Evolutionary conservation across 805 yeast genomes (phyloP), one percentile per base, ranked within the genome.

Genomic region (Alloascoidea hylecoeti): DNA sequence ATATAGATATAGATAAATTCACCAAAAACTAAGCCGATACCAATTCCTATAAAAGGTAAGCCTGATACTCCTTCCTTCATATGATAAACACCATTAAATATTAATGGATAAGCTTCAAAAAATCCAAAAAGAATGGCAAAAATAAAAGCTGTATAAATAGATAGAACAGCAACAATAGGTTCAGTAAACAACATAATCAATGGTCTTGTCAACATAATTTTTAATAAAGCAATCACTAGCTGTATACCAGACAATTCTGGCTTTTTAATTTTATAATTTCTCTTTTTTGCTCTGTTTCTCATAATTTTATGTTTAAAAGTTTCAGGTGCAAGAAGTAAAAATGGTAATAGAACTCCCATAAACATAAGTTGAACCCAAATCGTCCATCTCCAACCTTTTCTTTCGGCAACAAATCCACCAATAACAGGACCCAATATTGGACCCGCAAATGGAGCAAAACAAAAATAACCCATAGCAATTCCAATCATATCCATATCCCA

Each of bases 131-230:
- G 58, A 33, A 72, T 68, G 1, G 75, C 76, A 39, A 71, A 56
- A 4, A 66, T 64, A 18, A 73, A 50, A 2, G 77, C 73, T 5
- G 73, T 64, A 48, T 72, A 74, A 34, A 69, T 52, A 38, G 75
- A 66, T 3, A 47, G n/a, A n/a, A n/a, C n/a, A n/a, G n/a, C n/a
- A 5, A 82, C 88, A 46, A 81, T 81, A 39, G 92, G 92, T 47
- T 82, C 94, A 27, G 68, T 68, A 28, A 72, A 48, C 39, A 82
- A 63, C 86, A 82, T 77, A 48, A 73, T 68, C 36, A 75, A 35
- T 13, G 94, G 92, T 42, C 75, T n/a, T n/a, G n/a, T n/a, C n/a
- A n/a, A 57, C 3, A 79, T 70, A 17, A 69, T 60, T 2, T 63
- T 59, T 35, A 73, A 46, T 14, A 77, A 62, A 4, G 57, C 48